A percentile compares a stretch with the other conserved stretches of the same genome.
phyloP scores from a whole-genome alignment of 805 yeast species.

The Ogataea methylovora region DNA sequence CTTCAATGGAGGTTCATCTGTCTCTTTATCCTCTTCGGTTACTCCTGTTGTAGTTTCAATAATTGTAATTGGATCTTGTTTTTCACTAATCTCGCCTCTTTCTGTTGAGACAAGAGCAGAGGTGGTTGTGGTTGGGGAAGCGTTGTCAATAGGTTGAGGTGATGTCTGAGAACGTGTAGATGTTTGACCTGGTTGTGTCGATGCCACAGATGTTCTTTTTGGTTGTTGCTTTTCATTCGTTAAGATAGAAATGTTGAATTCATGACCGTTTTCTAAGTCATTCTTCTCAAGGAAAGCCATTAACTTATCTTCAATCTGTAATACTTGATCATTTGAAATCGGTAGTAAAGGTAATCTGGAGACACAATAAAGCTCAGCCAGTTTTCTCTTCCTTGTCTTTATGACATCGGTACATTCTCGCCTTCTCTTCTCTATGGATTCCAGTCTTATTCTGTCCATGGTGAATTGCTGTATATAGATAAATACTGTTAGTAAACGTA shows the following conservation, averaged over 20 bases:
- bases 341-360: slow-evolving; percentile 44
- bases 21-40: too few relatives aligned
- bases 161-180: neutral
- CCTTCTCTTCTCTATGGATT: slow-evolving; percentile 36
- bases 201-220: slow-evolving; percentile 11
- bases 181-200: neutral
- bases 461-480: slow-evolving; percentile 9
- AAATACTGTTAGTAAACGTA: neutral
- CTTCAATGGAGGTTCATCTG: slow-evolving; percentile 1
- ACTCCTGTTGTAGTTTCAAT: slow-evolving; percentile 6
- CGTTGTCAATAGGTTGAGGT: neutral
- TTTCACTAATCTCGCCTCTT: neutral
- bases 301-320: slow-evolving; percentile 30
- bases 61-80: neutral
- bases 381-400: slow-evolving; percentile 44
- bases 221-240: slow-evolving; percentile 26
- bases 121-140: slow-evolving; percentile 18
- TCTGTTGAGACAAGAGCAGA: neutral
- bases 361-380: slow-evolving; percentile 56
- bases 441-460: slow-evolving; percentile 36
- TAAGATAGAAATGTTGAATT: slow-evolving; percentile 27
- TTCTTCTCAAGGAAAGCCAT: slow-evolving; percentile 42
- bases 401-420: slow-evolving; percentile 37
- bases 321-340: slow-evolving; percentile 29
- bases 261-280: slow-evolving; percentile 41